Evolutionary conservation across 2,329 filamentous ascomycete species (phyloP).

Genomic region (Coleophoma cylindrospora): DNA sequence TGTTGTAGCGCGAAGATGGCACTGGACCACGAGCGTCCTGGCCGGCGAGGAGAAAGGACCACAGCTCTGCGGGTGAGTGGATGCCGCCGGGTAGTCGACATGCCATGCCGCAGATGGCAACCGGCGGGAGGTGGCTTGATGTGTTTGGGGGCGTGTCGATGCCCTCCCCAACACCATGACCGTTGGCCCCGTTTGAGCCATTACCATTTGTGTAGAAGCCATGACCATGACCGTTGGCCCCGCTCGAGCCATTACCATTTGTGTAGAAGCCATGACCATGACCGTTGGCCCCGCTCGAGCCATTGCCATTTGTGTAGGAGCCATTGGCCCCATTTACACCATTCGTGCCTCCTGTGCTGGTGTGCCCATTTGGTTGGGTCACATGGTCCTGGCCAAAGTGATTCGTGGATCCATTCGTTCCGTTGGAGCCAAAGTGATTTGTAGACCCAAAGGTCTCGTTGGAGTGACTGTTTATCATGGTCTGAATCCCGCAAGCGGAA

Average conservation of each 20-base stretch:
- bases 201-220: no score
- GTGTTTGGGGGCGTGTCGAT: background rate
- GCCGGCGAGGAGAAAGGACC: slow-evolving; percentile 20
- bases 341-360: no score
- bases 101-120: slow-evolving; percentile 45
- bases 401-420: background rate
- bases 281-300: background rate
- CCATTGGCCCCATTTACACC: no score
- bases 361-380: background rate
- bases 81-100: slow-evolving; percentile 46
- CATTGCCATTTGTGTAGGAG: no score
- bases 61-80: slow-evolving; percentile 37
- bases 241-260: background rate
- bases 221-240: background rate
- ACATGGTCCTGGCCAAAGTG: background rate
- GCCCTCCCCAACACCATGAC: background rate
- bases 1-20: background rate
- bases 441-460: no score
- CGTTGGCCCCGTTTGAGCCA: background rate
- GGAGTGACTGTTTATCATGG: no score
- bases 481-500: no score
- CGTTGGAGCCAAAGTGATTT: no score
- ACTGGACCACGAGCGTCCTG: background rate
- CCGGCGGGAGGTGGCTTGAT: slow-evolving; percentile 10
- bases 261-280: background rate